phyloP scores from a whole-genome alignment of 345 rosid genomes.

The Psidium guajava region DNA sequence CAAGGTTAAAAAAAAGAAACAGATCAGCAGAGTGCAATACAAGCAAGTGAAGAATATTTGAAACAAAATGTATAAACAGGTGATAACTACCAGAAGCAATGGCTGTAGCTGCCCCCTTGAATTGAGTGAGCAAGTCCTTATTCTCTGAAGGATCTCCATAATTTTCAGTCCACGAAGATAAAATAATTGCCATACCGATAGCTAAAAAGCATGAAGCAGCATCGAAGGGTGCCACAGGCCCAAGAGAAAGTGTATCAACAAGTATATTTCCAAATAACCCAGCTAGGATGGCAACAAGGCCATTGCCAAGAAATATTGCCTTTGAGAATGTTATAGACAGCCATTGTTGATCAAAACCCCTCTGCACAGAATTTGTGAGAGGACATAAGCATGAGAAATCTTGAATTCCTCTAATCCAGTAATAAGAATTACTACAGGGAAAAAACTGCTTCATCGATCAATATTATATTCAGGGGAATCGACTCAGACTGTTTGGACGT shows the following conservation, averaged over 20 bases:
- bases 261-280: conserved; percentile 84
- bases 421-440: background rate
- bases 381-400: background rate
- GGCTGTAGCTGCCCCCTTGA: conserved; percentile 83
- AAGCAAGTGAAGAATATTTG: background rate
- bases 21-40: background rate
- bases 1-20: background rate
- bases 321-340: conserved; percentile 84
- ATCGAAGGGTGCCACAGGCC: conserved; percentile 98
- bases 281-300: conserved; percentile 79
- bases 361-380: conserved; percentile 28
- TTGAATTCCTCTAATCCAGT: background rate
- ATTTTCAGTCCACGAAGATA: conserved; percentile 82
- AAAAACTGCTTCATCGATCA: background rate
- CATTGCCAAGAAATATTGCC: conserved; percentile 89
- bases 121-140: conserved; percentile 82
- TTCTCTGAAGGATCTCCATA: conserved; percentile 88
- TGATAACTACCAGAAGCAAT: conserved; percentile 69
- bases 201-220: conserved; percentile 93
- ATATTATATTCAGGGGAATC: background rate
- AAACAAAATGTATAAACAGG: background rate
- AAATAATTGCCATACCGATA: conserved; percentile 77
- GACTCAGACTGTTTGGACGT: background rate
- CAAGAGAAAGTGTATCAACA: conserved; percentile 68
- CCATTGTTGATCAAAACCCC: conserved; percentile 91